phyloP scores from a whole-genome alignment of 2,329 filamentous ascomycete species.

The Paecilomyces fulvus region DNA sequence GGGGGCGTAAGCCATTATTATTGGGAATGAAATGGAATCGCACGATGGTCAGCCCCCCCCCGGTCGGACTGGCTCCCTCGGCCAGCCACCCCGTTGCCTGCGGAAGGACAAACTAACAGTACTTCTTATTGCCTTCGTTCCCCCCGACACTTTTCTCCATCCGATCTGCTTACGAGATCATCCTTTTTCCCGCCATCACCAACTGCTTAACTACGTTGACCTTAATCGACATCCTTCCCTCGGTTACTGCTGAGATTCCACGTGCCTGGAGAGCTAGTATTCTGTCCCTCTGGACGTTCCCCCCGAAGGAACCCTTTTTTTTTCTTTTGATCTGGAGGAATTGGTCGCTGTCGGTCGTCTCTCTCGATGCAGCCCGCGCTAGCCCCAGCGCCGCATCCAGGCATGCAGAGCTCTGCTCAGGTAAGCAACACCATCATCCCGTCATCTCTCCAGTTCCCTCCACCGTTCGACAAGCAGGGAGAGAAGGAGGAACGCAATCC shows the following conservation, averaged over 20 bases:
- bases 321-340: conserved; percentile 6
- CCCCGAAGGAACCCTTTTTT: neutral
- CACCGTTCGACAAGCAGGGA: neutral
- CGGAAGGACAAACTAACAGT: neutral
- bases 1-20: too few species aligned
- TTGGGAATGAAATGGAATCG: too few species aligned
- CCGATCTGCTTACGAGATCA: conserved; percentile 18
- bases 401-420: conserved; percentile 44
- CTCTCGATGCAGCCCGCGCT: conserved; percentile 37
- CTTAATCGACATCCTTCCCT: neutral
- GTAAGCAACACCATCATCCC: conserved; percentile 41
- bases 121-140: neutral
- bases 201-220: conserved; percentile 3
- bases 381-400: conserved; percentile 41
- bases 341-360: conserved; percentile 10
- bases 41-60: too few species aligned
- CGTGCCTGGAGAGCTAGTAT: neutral
- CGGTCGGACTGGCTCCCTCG: neutral
- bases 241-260: conserved; percentile 8
- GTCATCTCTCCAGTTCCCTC: conserved; percentile 23
- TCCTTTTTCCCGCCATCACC: neutral
- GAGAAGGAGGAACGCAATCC: neutral
- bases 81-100: neutral
- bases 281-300: neutral
- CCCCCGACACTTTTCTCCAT: neutral